Percentiles rank a stretch among this genome's conserved stretches.
These are phyloP conservation scores for Monosporascus sp. DNA, from an alignment of 2,329 filamentous ascomycete genomes.

Conservation along the genomic window DNA sequence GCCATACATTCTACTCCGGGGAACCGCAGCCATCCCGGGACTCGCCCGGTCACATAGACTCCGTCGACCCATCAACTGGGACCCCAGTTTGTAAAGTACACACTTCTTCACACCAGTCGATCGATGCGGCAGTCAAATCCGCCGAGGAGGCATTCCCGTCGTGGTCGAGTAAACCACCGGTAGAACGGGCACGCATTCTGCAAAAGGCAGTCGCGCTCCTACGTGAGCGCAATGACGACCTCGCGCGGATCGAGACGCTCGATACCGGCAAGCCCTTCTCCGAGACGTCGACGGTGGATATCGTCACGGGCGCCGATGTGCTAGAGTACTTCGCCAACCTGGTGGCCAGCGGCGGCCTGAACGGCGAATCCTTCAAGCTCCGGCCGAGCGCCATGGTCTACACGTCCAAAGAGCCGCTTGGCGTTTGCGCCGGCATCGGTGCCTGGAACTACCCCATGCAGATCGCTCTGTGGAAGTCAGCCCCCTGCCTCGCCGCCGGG, in stretches of 20 bases:
- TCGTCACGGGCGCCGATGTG: constrained; percentile 77
- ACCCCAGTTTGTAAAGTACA: constrained; percentile 66
- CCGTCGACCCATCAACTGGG: constrained; percentile 68
- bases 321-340: constrained; percentile 82
- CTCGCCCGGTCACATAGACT: constrained; percentile 59
- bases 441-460: constrained; percentile 93
- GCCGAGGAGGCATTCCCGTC: constrained; percentile 65
- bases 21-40: constrained; percentile 55
- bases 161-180: constrained; percentile 73
- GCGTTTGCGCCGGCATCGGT: constrained; percentile 81
- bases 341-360: constrained; percentile 70
- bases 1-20: constrained; percentile 73
- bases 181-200: constrained; percentile 70
- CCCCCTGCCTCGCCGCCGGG: constrained; percentile 76
- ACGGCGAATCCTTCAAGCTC: constrained; percentile 72
- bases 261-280: constrained; percentile 84
- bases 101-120: constrained; percentile 58
- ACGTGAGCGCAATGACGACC: constrained; percentile 69
- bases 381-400: constrained; percentile 76
- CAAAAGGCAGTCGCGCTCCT: constrained; percentile 70
- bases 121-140: constrained; percentile 67
- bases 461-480: constrained; percentile 86
- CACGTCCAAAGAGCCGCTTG: constrained; percentile 74
- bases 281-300: constrained; percentile 78
- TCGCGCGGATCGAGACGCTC: constrained; percentile 73